These are phyloP conservation scores for Sordariomycetes sp. DNA, from an alignment of 2,329 filamentous ascomycete genomes.

Conservation along the genomic window DNA sequence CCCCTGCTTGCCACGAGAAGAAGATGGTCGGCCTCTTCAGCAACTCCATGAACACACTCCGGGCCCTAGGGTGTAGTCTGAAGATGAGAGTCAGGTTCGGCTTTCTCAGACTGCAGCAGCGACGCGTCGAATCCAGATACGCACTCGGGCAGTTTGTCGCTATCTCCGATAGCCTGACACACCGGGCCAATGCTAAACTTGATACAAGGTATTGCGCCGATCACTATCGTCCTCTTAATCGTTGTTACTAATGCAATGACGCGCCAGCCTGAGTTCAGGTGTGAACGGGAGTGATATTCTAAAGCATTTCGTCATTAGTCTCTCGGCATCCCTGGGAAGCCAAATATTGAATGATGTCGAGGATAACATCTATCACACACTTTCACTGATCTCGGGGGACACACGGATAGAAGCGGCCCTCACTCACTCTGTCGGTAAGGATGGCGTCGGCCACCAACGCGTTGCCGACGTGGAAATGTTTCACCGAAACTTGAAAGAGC, in stretches of 20 bases:
- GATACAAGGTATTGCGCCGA: background rate
- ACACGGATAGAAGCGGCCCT: background rate
- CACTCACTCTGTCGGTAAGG: background rate
- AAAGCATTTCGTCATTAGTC: background rate
- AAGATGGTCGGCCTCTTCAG: background rate
- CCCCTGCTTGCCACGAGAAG: background rate
- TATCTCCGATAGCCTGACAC: background rate
- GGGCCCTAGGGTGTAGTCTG: background rate
- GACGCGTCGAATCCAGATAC: background rate
- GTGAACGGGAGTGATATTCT: background rate
- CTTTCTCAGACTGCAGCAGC: background rate
- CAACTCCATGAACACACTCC: background rate
- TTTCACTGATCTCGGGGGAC: background rate
- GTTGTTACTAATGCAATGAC: background rate
- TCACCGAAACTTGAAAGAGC: background rate
- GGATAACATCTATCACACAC: background rate
- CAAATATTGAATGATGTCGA: background rate
- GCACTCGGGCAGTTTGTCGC: background rate
- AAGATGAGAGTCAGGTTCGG: constrained; percentile 1
- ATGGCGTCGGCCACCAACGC: background rate
- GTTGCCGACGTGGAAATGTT: background rate
- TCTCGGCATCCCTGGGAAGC: background rate
- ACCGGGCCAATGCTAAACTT: background rate
- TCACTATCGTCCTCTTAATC: no score
- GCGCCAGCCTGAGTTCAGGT: background rate